Evolutionary conservation across 129 eudicot genomes (phyloP).

Genomic region (Tagetes patula): DNA sequence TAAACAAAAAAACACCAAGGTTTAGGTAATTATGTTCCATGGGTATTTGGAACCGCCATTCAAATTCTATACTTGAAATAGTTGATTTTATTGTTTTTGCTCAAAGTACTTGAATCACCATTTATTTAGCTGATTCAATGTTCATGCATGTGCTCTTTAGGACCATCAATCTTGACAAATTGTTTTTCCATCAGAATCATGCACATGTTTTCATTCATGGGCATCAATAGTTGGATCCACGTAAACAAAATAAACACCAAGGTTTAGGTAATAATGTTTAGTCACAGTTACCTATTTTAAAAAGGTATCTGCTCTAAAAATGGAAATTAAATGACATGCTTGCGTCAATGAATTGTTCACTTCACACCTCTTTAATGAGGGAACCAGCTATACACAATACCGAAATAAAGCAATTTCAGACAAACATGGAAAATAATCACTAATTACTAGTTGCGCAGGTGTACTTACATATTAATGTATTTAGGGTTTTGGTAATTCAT

Average conservation of each 20-base stretch:
- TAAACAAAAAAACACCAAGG: background rate
- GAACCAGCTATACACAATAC: background rate
- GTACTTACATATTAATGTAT: background rate
- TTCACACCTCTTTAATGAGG: background rate
- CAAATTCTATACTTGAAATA: background rate
- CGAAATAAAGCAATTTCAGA: background rate
- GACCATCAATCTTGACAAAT: background rate
- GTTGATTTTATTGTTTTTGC: background rate
- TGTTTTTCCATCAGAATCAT: conserved; percentile 1
- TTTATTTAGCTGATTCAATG: background rate
- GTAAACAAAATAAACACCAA: background rate
- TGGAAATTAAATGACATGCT: background rate
- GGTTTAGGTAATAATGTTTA: background rate
- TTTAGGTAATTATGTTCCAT: background rate
- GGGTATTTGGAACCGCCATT: background rate
- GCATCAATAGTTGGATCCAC: conserved; percentile 1
- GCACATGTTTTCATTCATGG: background rate
- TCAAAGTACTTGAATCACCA: background rate
- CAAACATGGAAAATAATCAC: background rate
- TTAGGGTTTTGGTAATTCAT: background rate
- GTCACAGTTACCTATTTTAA: background rate
- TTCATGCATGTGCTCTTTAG: background rate
- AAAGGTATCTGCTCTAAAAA: background rate
- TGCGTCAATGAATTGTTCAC: conserved; percentile 5
- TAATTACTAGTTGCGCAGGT: background rate